Conservation (phyloP, 2,329 filamentous ascomycete genomes). For the Arthrobotrys pseudoclavata region DNA sequence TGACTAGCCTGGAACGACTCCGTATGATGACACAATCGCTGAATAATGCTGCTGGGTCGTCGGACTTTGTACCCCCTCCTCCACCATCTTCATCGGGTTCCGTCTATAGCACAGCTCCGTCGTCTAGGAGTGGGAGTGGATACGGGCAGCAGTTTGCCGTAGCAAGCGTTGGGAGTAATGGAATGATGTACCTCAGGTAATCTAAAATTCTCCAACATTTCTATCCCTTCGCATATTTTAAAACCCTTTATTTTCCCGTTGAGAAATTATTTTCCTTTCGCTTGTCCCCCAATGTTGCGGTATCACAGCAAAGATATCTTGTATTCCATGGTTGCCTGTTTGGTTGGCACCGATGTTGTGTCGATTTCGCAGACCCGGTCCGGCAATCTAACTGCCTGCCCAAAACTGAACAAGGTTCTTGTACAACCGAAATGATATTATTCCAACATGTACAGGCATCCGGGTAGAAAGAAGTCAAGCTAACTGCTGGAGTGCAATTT, state of each 20-base stretch:
- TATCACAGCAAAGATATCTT: constrained; percentile 20
- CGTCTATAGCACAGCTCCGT: constrained; percentile 53
- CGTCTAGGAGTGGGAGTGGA: constrained; percentile 49
- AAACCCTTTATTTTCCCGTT: constrained; percentile 12
- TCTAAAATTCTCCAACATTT: constrained; percentile 35
- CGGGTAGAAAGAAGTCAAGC: constrained; percentile 34
- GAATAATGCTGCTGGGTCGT: constrained; percentile 41
- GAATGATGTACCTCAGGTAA: constrained; percentile 61
- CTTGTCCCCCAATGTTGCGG: constrained; percentile 14
- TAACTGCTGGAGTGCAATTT: constrained; percentile 53
- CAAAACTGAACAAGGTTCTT: constrained; percentile 55
- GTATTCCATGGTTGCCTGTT: constrained; percentile 46
- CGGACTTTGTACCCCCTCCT: constrained; percentile 53
- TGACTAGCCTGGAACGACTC: constrained; percentile 58
- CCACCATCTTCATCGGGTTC: constrained; percentile 57
- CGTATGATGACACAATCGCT: constrained; percentile 60
- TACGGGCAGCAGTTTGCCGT: constrained; percentile 59
- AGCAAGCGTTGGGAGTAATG: constrained; percentile 59
- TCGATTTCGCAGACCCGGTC: constrained; percentile 41
- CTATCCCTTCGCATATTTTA: constrained; percentile 19
- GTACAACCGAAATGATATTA: constrained; percentile 50
- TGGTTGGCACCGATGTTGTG: constrained; percentile 30
- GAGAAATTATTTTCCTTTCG: constrained; percentile 10
- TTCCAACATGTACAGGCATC: constrained; percentile 34
- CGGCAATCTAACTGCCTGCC: constrained; percentile 50